Base-by-base conservation (phyloP, 2,329 filamentous ascomycete genomes). In the Ascochyta koolunga region DNA sequence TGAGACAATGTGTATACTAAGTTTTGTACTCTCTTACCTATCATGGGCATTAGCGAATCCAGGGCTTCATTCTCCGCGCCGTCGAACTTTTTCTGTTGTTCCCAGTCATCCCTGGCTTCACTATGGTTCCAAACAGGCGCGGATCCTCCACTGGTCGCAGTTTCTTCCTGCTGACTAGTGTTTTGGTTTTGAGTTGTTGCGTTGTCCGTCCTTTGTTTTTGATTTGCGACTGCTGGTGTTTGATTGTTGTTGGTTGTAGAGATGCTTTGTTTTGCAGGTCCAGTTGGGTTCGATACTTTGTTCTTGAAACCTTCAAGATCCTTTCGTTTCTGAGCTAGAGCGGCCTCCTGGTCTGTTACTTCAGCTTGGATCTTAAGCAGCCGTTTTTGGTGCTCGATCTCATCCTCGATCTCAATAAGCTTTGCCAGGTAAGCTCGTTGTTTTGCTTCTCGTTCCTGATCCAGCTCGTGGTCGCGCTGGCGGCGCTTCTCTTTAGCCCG, bases 31-130 rank as follows among this genome's bases (percentile, higher is more conserved):
- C 10, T 37, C 33, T 37, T 22, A 37, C 35, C 89, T 37, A 88
- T 85, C 84, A 92, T 86, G 0, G 68, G 71, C 85, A 92, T 91
- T 8, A 93, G 65, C 0, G 77, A 66, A 54, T 92, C 88, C 0
- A 92, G 63, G 0, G 81, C 77, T 0, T 71, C 63, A 57, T 84
- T 89, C 1, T 64, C 61, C 0, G 81, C 79, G 1, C 77, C 77
- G 27, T 86, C 80, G 0, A 71, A 65, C 1, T 73, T 42, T 65
- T 91, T 91, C 60, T 86, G 79, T 1, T 76, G 66, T 13, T 86
- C 73, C 89, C 88, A 91, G 16, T 90, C 85, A 1, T 75, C 78
- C 49, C 52, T 66, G 2, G 71, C 60, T 36, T 71, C 62, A 40
- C 68, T 70, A 7, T 64, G 47, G 13, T 67, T 50, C 61, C 57